Evolutionary conservation across 805 yeast species (phyloP), one percentile per base, ranked within the genome.

Genomic region (Cephaloascus albidus): DNA sequence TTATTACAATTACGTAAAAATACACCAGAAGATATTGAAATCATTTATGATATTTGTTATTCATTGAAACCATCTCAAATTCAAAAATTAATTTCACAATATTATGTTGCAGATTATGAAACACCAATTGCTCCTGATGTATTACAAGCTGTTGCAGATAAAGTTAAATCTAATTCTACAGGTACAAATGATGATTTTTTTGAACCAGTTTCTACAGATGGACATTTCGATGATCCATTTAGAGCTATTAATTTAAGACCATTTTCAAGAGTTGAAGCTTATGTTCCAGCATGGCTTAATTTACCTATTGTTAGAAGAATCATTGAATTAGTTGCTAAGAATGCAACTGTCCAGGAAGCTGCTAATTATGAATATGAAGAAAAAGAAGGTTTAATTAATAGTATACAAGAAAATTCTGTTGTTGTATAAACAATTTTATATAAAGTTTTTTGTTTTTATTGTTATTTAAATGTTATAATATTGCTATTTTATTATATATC

Each of bases 21-120:
- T 51, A 82, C 94, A 26, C 74, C 80, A 30, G 94, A 83, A 43
- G 98, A 93, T 60, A 85, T 90, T 52, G 88, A 83, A 47, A 85
- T 90, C 42, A 81, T 93, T 47, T 87, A 85, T 65, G 97, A 93
- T 54, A 88, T 93, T 50, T 93, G 98, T 67, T 85, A 89, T 69
- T 82, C 90, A 12, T 74, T 93, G 65, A 85, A 83, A 53, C 97
- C 98, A 19, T 78, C 85, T n/a, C 98, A 93, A 69, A 81, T 93
- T 50, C 97, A 93, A 66, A 86, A 86, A 61, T 69, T 93, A 56
- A 81, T 93, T 47, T 73, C 90, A 14, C 94, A 85, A 57, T 93
- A 94, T 56, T 79, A 78, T 45, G 84, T 83, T 46, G 96, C 96
- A 8, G 97, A 90, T 55, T 93, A 90, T 56, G 98, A 93, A 65